Conservation (phyloP, 78 protist species). For the Dictyostelium brefeldianum region DNA sequence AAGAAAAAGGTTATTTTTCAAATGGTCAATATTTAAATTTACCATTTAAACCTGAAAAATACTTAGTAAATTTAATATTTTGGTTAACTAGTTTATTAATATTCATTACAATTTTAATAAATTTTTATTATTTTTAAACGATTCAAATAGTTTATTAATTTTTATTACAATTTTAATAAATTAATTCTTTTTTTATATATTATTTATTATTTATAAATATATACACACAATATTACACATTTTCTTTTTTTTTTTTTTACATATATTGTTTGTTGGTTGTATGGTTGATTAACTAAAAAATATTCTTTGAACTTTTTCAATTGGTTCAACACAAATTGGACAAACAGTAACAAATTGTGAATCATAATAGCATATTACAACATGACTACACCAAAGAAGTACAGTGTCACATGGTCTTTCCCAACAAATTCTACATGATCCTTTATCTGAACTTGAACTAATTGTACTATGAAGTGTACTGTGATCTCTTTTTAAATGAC, state of each 20-base stretch:
- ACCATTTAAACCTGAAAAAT: constrained; percentile 16
- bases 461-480: constrained; percentile 57
- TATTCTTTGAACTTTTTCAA: constrained; percentile 62
- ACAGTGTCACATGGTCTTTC: constrained; percentile 67
- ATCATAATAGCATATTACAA: constrained; percentile 37
- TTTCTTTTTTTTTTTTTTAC: neutral
- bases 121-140: neutral
- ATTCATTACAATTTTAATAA: constrained; percentile 9
- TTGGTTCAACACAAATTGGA: constrained; percentile 59
- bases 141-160: neutral
- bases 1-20: constrained; percentile 54
- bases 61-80: constrained; percentile 16
- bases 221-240: neutral
- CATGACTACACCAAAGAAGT: constrained; percentile 55
- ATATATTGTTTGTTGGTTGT: neutral
- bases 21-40: neutral
- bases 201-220: neutral
- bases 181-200: neutral
- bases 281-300: constrained; percentile 8
- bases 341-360: constrained; percentile 39
- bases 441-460: constrained; percentile 28
- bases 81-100: constrained; percentile 35
- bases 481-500: constrained; percentile 28
- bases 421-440: constrained; percentile 68
- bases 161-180: neutral